phyloP scores from a whole-genome alignment of 2,329 filamentous ascomycete genomes.

The Fusarium incarnatum region DNA sequence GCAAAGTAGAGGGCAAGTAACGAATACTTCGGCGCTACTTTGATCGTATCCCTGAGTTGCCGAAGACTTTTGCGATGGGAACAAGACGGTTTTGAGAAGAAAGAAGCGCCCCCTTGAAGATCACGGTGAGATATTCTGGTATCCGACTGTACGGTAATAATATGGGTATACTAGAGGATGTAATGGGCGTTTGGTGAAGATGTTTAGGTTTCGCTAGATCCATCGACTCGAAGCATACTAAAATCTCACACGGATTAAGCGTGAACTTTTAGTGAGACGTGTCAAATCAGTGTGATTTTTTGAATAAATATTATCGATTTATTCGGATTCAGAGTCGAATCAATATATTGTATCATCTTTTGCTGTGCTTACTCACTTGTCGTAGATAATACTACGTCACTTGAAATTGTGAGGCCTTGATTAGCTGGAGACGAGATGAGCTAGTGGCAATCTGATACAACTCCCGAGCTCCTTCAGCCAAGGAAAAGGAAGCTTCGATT shows the following conservation, averaged over 20 bases:
- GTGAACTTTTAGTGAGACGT: slow-evolving; percentile 14
- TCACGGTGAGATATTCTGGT: slow-evolving; percentile 4
- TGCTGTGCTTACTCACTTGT: background rate
- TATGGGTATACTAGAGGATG: slow-evolving; percentile 7
- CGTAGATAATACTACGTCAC: background rate
- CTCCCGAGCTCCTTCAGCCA: slow-evolving; percentile 23
- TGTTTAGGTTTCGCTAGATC: slow-evolving; percentile 4
- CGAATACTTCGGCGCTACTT: slow-evolving; percentile 25
- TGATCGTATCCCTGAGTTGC: background rate
- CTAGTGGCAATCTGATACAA: slow-evolving; percentile 32
- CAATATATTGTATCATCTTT: background rate
- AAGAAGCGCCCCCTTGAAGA: background rate
- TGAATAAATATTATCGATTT: background rate
- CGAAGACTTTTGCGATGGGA: slow-evolving; percentile 6
- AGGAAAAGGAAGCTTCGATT: slow-evolving; percentile 30
- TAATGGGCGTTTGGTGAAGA: background rate
- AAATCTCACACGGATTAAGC: slow-evolving; percentile 25
- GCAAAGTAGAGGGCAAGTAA: slow-evolving; percentile 16
- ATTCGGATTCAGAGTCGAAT: background rate
- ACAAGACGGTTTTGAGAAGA: slow-evolving; percentile 20
- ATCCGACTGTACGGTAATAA: slow-evolving; percentile 1
- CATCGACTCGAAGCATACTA: slow-evolving; percentile 8
- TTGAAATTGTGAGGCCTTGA: background rate
- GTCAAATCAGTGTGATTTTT: slow-evolving; percentile 7
- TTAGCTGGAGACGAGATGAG: slow-evolving; percentile 7